These are phyloP conservation scores for Carex myosuroides DNA, from an alignment of 176 grass and related monocot genomes.

Conservation along the genomic window DNA sequence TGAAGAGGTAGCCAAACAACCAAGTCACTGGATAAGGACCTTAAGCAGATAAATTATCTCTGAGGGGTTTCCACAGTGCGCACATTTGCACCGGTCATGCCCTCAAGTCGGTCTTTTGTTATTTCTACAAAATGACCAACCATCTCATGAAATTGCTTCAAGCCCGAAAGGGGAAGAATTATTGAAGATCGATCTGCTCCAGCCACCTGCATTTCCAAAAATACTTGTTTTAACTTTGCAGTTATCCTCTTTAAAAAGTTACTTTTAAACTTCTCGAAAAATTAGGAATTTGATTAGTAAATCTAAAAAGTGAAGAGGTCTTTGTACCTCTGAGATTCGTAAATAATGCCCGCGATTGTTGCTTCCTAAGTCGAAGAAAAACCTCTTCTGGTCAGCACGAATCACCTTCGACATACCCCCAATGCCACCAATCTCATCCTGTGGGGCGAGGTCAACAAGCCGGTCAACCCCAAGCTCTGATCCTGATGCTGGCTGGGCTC, in stretches of 20 bases:
- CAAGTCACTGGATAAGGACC: conserved; percentile 7
- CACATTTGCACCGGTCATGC: conserved; percentile 67
- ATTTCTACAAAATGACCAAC: conserved; percentile 97
- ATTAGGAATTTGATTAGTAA: background rate
- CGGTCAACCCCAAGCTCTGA: conserved; percentile 70
- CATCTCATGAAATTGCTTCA: conserved; percentile 99
- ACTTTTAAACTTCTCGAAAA: background rate
- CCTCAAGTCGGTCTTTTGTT: conserved; percentile 95
- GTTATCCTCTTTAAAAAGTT: background rate
- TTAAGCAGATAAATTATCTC: conserved; percentile 47
- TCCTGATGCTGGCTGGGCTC: conserved; percentile 47
- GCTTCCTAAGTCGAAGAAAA: conserved; percentile 95
- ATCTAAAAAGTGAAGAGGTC: background rate
- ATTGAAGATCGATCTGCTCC: conserved; percentile 92
- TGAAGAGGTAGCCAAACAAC: conserved; percentile 34
- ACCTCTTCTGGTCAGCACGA: conserved; percentile 94
- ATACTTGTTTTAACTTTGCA: background rate
- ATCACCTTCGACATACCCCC: conserved; percentile 89
- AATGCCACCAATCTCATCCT: conserved; percentile 76
- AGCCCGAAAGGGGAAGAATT: conserved; percentile 84
- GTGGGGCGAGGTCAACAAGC: conserved; percentile 67
- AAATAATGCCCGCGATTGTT: conserved; percentile 97
- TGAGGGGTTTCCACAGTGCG: conserved; percentile 66
- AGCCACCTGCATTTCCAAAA: conserved; percentile 56
- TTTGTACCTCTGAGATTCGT: conserved; percentile 76